Evolutionary conservation across 1,284 basidiomycete species (phyloP), one percentile per base, ranked within the genome.

Genomic region (Mycena sp.): DNA sequence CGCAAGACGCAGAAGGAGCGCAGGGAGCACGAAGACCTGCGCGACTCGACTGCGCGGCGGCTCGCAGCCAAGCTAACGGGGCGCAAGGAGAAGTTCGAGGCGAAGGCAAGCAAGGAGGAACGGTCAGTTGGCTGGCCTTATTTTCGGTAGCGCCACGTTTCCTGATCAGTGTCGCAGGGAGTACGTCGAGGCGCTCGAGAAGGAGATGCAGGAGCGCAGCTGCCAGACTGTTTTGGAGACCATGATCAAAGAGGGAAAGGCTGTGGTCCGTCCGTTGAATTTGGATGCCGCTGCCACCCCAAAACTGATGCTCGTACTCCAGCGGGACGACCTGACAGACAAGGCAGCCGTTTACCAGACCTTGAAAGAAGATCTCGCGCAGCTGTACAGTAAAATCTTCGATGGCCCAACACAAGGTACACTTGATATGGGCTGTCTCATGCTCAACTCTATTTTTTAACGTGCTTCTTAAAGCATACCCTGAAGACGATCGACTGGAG

Each of bases 181-280:
- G 63, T 83, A 80, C 61, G 73, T 82, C 3, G 80, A 80, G 58
- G 80, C 81, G 2, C 62, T 83, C 48, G 77, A 81, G 58, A 70
- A 73, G 14, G 80, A 81, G 64, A 72, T 78, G 67, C 70, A 71
- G 11, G 79, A 80, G 67, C 73, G 74, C 61, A 74, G 77, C 28
- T 75, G 71, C 32, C 72, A 70, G 35, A 69, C 70, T 48, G 70
- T 72, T 46, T 63, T 78, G 29, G 67, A 75, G 11, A 72, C 69
- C 21, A 73, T 81, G 65, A 61, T 78, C 23, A 58, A 67, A 1
- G 78, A 80, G 38, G 81, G 77, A 2, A 71, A 71, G 44, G 49
- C 55, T 43, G 77, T 74, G 61, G 81, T 81, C 56, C 38, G 77
- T 37, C 53, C 16, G 9, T 21, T 28, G 26, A 35, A 19, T 43